Evolutionary conservation across 495 filamentous ascomycete genomes (phyloP).

Genomic region (Achaetomiella virescens): DNA sequence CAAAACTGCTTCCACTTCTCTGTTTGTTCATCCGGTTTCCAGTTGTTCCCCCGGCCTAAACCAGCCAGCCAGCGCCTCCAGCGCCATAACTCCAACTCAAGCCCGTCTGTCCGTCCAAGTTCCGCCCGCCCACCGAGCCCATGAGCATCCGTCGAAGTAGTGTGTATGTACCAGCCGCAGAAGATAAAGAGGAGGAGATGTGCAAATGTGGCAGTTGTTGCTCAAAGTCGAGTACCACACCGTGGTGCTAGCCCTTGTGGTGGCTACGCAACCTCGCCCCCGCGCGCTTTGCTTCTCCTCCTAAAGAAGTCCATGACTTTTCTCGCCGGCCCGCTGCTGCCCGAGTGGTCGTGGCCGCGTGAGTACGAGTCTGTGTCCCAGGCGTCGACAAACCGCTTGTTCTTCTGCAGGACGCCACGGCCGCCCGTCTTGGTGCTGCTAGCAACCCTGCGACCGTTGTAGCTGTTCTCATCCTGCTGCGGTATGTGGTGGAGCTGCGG

Average conservation of each 20-base stretch:
- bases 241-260: no score
- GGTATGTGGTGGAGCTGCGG: slow-evolving; percentile 29
- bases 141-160: no score
- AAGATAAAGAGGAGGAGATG: no score
- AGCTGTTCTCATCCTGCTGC: slow-evolving; percentile 19
- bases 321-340: slow-evolving; percentile 76
- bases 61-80: no score
- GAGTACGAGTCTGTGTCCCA: slow-evolving; percentile 69
- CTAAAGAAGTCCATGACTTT: slow-evolving; percentile 98
- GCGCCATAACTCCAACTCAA: no score
- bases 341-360: slow-evolving; percentile 58
- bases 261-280: slow-evolving; percentile 42
- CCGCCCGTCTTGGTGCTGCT: slow-evolving; percentile 20
- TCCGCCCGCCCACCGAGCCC: no score
- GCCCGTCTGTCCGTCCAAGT: background rate
- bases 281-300: slow-evolving; percentile 69
- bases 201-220: no score
- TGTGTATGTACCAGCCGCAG: no score
- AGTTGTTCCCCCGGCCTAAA: no score
- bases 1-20: no score
- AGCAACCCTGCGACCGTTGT: slow-evolving; percentile 21
- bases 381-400: slow-evolving; percentile 81
- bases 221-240: background rate
- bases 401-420: slow-evolving; percentile 68
- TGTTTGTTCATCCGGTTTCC: no score